phyloP scores from a whole-genome alignment of 2,329 filamentous ascomycete genomes.

The Colletotrichum zoysiae region DNA sequence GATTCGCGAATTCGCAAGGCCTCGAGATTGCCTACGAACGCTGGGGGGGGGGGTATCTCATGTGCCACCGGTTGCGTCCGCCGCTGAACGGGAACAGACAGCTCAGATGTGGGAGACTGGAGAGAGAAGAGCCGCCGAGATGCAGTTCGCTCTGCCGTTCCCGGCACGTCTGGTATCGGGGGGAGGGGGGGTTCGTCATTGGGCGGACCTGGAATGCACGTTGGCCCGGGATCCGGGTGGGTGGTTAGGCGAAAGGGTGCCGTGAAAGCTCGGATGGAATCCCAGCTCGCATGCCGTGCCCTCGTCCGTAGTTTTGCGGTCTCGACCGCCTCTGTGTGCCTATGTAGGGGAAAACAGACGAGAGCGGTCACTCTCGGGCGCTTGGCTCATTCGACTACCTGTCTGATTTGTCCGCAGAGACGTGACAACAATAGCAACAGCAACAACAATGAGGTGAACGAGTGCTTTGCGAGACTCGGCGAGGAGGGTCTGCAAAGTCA shows the following conservation, averaged over 20 bases:
- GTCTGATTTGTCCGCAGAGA: not conserved
- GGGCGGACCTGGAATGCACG: constrained; percentile 14
- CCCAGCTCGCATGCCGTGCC: not conserved
- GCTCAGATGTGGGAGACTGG: not conserved
- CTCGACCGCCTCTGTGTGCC: no score
- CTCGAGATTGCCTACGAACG: not conserved
- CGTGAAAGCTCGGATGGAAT: constrained; percentile 8
- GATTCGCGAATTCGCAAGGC: not conserved
- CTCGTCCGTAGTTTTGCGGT: not conserved
- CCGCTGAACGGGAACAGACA: not conserved
- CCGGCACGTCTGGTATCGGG: constrained; percentile 10
- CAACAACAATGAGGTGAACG: not conserved
- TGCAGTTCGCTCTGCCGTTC: constrained; percentile 1
- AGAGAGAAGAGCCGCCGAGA: constrained; percentile 3
- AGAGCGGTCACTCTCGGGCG: not conserved
- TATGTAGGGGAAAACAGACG: not conserved
- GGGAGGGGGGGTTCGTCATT: not conserved
- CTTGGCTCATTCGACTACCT: not conserved
- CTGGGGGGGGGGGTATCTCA: not conserved
- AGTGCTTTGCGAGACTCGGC: not conserved
- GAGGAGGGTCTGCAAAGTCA: not conserved
- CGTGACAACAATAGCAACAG: not conserved
- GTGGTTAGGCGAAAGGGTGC: not conserved
- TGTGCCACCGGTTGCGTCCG: not conserved
- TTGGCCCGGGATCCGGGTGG: constrained; percentile 4